Base-by-base conservation (phyloP, 2,329 filamentous ascomycete species). In the Aspergillus phoenicis region DNA sequence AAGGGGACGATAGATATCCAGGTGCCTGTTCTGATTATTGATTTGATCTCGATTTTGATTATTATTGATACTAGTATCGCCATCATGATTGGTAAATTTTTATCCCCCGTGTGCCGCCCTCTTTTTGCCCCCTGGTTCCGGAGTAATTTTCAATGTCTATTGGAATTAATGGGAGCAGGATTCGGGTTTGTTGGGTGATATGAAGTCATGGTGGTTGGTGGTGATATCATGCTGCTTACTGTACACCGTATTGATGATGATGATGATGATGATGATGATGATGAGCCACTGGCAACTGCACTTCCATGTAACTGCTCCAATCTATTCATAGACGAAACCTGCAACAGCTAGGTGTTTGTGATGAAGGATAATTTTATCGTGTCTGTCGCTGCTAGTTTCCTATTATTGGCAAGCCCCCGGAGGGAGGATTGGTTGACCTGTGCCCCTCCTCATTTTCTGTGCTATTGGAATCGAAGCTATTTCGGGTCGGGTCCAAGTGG, bases 391-490 rank as follows among this genome's bases (percentile, higher is more conserved):
- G 11, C n/a, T 22, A 15, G 7, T n/a, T 20, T 20, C 39, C 41
- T 56, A 47, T 47, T 45, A 56, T 47, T 56, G 41, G 41, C 26
- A 56, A 28, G 30, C 13, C 7, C 22, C 13, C 20, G 24, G 45
- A 22, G 38, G 38, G 6, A 28, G 5, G 13, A 11, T 4, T 22
- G 26, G 30, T 17, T 36, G 38, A 45, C 43, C 28, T 54, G 52
- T 54, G 52, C 24, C 52, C 41, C 52, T 26, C 22, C 52, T 28
- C 6, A 10, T 36, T 13, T 36, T 36, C 30, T 36, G 30, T 36
- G 39, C 53, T 47, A 45, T 56, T 43, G 53, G 3, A 56, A 56
- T 56, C 53, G 53, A 56, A 47, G 39, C 53, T 56, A 56, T 43
- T 56, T 45, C 39, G 26, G 38, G 28, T 53, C 15, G n/a, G 17